Base-by-base conservation (phyloP, 768 basidiomycete genomes). In the Lyophyllum shimeji region DNA sequence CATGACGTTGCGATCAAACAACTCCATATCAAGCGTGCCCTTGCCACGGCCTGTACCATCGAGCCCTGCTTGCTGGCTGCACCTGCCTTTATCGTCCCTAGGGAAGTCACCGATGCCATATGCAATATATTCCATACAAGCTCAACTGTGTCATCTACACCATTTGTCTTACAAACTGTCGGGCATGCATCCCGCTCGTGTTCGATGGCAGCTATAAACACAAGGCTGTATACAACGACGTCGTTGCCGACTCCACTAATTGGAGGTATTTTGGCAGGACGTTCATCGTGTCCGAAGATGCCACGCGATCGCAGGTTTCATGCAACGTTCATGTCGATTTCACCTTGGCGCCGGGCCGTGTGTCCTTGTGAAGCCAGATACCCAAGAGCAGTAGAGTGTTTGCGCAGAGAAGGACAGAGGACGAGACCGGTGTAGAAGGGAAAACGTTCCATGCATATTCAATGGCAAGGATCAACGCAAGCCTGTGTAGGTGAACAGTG, bases 391-490 rank as follows among this genome's bases (percentile, higher is more conserved):
- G 47, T 6, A 67, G 52, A 2, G 51, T 17, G 56, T 74, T 69
- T 27, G 67, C 66, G 24, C 54, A 61, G 4, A 74, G 55, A 18
- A 74, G 60, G 52, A 67, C 50, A 24, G 57, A 63, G 1, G 70
- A 71, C 6, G 70, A 71, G 8, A 83, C 15, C 0, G 69, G 53
- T 0, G 91, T 95, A 0, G 93, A 90, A 2, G 95, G 95, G 64
- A 85, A 95, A 0, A 87, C 79, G 58, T 94, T 91, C 93, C 94
- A 97, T 1, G 89, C 83, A 65, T 87, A 93, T 69, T 96, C 93
- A 48, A 94, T 84, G 13, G 70, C 76, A 0, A 75, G 49, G 34
- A 93, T 74, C 11, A 95, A 62, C 1, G 66, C 61, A 20, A 93
- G 61, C 63, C 93, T 96, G 64, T 13, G 40, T 46, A 51, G 39